These are phyloP conservation scores for Periglandula ipomoeae DNA, from an alignment of 2,329 filamentous ascomycete genomes.

Conservation along the genomic window DNA sequence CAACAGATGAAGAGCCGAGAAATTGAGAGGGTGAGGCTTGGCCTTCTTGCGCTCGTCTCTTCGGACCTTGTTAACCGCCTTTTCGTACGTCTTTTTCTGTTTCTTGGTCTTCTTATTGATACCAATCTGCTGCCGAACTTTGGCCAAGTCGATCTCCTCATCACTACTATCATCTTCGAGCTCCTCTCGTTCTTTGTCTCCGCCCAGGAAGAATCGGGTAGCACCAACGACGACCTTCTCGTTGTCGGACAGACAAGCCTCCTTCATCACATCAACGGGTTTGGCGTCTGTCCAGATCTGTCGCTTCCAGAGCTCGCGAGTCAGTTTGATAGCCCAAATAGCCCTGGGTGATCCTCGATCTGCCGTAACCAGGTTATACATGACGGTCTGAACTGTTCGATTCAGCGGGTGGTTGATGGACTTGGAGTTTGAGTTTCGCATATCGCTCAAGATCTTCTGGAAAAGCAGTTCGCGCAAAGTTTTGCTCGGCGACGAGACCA, in stretches of 20 bases:
- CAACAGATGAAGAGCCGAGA: constrained; percentile 86
- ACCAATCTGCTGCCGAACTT: constrained; percentile 72
- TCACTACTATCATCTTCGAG: constrained; percentile 82
- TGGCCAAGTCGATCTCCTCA: constrained; percentile 68
- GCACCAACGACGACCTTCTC: constrained; percentile 86
- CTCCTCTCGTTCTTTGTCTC: constrained; percentile 92
- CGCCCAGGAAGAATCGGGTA: constrained; percentile 89
- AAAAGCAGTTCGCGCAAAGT: constrained; percentile 74
- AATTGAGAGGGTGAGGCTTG: constrained; percentile 82
- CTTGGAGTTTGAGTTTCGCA: constrained; percentile 81
- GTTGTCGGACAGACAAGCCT: constrained; percentile 79
- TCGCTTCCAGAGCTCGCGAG: constrained; percentile 89
- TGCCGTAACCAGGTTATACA: constrained; percentile 83
- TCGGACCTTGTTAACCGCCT: constrained; percentile 74
- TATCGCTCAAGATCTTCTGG: constrained; percentile 82
- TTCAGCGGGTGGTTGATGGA: constrained; percentile 87
- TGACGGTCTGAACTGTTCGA: constrained; percentile 81
- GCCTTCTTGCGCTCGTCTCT: constrained; percentile 80
- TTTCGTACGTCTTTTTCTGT: constrained; percentile 67
- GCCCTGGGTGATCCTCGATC: constrained; percentile 79
- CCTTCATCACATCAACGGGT: constrained; percentile 97
- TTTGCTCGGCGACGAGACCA: constrained; percentile 89
- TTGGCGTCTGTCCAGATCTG: constrained; percentile 94
- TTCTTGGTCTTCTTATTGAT: constrained; percentile 98
- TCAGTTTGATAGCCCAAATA: constrained; percentile 93